Evolutionary conservation across 139 green algal species (phyloP), one percentile per base, ranked within the genome.

Genomic region (Coccomyxa sp.): DNA sequence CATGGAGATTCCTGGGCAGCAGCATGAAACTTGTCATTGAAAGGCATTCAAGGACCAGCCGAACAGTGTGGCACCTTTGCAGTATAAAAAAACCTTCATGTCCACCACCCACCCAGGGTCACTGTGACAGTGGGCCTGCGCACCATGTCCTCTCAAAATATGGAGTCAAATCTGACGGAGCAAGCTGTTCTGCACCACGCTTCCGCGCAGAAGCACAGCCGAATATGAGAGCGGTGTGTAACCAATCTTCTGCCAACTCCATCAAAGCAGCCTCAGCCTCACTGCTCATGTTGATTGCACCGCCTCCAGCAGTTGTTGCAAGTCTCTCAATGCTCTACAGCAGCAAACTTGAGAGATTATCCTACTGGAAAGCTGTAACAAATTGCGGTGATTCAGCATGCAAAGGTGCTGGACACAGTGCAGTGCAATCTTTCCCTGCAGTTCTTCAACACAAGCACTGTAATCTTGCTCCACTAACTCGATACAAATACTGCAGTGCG

Each of bases 1-100:
- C 79, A 23, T 88, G 80, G 7, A 93, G 38, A 30, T 89, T 81
- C 86, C 86, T 90, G 86, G 23, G 71, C 17, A 38, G 3, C 25
- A 38, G 71, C 23, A 30, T 77, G 14, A 77, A 18, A 23, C n/a
- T n/a, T n/a, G n/a, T n/a, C n/a, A n/a, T n/a, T n/a, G n/a, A 3
- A 51, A 51, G 38, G 38, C 38, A 51, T 51, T 51, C 38, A 51
- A 51, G 7, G 38, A 51, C 38, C 38, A 51, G 38, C 38, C 38
- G 9, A 74, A 30, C 66, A 74, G 66, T 3, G 21, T 74, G 21
- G 21, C 21, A 74, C 66, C 76, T 74, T 32, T 11, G 31, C 63
- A 67, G 63, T 15, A 67, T 32, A 28, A 3, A 76, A 58, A 4
- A n/a, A 38, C 51, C 12, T 0, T 18, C 13, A 59, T 51, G 14